Evolutionary conservation across 805 yeast genomes (phyloP), one percentile per base, ranked within the genome.

Genomic region (Candida ortonii): DNA sequence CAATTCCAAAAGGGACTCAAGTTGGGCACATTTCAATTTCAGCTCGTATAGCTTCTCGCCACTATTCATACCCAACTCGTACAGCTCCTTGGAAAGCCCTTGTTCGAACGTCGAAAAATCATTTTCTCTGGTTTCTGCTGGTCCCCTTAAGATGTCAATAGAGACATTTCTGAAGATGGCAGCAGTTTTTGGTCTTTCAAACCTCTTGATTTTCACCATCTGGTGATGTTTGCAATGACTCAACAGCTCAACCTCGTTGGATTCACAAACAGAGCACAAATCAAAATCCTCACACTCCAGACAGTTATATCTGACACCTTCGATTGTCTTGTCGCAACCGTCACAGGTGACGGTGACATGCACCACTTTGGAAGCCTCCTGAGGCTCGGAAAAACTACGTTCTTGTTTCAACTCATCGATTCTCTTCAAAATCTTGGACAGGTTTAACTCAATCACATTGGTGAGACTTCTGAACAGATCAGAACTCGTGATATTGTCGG

Each of bases 261-360:
- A 33, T 39, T 68, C 71, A 47, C 74, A 68, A 6, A 44, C 27
- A 30, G 65, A 64, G 48, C 83, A 76, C 33, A 76, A 52, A 48
- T 77, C 82, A 49, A 61, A 73, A 49, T 77, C 73, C 3, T 51
- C 50, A 47, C 83, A 76, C 19, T 73, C 68, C 16, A 67, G 43
- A 52, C 83, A 76, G 27, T 67, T 64, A 47, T 64, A 76, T 31
- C 83, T 62, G 6, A 53, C 41, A 6, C 82, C 82, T 5, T 17
- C 28, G 15, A 56, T 47, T 7, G 29, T 22, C 19, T 29, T 16
- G 28, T 52, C 49, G 36, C 67, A 62, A 12, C 54, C 53, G 40
- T 62, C 64, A 39, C 66, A 60, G n/a, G 43, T 22, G 16, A 59
- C 46, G 19, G 38, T 38, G 5, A 32, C 16, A 24, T 55, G 59